Percentiles rank a stretch among this genome's conserved stretches.
phyloP scores from a whole-genome alignment of 352 stramenopile species.

The Phytophthora lateralis region DNA sequence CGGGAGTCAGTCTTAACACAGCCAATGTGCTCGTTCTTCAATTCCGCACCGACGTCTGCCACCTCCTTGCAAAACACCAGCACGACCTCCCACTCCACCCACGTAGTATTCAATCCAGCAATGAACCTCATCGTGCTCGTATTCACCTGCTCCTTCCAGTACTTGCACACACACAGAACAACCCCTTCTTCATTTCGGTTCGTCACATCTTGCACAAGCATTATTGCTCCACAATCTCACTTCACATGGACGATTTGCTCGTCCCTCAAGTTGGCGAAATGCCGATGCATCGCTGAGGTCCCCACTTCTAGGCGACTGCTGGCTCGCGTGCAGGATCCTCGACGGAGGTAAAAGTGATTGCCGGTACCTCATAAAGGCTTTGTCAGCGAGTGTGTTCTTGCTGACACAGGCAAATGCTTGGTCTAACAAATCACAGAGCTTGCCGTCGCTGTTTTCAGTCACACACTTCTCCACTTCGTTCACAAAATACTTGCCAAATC shows the following conservation, averaged over 20 bases:
- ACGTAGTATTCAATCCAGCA: not conserved
- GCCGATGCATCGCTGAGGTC: not conserved
- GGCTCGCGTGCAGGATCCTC: too few species aligned
- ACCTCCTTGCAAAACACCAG: not conserved
- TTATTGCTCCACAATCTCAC: not conserved
- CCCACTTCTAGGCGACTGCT: constrained; percentile 1
- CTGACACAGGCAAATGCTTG: not conserved
- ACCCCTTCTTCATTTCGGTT: not conserved
- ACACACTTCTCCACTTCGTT: constrained; percentile 1
- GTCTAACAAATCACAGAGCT: constrained; percentile 13
- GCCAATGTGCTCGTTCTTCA: not conserved
- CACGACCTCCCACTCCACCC: not conserved
- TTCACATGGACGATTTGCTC: constrained; percentile 1
- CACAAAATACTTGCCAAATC: constrained; percentile 14
- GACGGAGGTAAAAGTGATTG: constrained; percentile 1
- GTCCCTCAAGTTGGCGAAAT: constrained; percentile 12
- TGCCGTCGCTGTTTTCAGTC: not conserved
- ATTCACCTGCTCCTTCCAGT: not conserved
- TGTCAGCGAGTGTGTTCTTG: not conserved
- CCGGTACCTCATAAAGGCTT: constrained; percentile 8
- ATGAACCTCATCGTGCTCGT: constrained; percentile 1
- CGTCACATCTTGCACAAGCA: not conserved
- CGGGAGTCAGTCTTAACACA: not conserved
- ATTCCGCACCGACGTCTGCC: not conserved
- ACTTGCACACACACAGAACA: constrained; percentile 10